Evolutionary conservation across 2,329 filamentous ascomycete species (phyloP).

Genomic region (Xylaria sp.): DNA sequence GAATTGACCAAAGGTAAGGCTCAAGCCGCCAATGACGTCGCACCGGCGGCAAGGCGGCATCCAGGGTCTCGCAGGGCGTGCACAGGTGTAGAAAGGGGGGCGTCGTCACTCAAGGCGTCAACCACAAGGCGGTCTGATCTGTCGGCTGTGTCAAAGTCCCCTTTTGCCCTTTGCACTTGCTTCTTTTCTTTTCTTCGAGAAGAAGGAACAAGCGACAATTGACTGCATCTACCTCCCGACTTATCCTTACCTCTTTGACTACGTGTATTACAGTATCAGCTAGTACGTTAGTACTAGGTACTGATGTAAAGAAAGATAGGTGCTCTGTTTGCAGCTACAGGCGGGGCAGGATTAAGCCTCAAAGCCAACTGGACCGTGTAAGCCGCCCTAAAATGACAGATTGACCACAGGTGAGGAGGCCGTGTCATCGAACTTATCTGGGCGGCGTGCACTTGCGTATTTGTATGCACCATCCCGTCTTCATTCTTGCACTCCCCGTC

Average conservation of each 20-base stretch:
- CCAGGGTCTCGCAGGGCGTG: background rate
- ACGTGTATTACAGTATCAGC: too few species aligned
- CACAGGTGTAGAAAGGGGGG: background rate
- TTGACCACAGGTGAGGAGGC: background rate
- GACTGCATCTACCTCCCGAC: too few species aligned
- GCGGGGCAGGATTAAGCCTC: slow-evolving; percentile 1
- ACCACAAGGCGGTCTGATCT: background rate
- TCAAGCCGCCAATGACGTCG: slow-evolving; percentile 6
- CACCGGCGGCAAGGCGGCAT: background rate
- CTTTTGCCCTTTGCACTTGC: background rate
- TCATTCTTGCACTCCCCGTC: background rate
- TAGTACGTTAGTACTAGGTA: too few species aligned
- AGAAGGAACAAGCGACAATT: too few species aligned
- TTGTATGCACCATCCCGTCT: background rate
- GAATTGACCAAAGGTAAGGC: slow-evolving; percentile 3
- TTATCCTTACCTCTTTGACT: too few species aligned
- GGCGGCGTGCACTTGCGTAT: background rate
- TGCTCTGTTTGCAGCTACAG: background rate
- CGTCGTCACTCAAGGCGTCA: background rate
- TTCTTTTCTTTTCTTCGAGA: background rate
- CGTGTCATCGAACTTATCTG: background rate
- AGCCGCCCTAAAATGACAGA: background rate
- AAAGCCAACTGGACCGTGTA: background rate
- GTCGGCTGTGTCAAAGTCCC: background rate
- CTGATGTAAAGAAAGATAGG: too few species aligned